Conservation (phyloP, 805 yeast species). For the Tetrapisispora fleetii region DNA sequence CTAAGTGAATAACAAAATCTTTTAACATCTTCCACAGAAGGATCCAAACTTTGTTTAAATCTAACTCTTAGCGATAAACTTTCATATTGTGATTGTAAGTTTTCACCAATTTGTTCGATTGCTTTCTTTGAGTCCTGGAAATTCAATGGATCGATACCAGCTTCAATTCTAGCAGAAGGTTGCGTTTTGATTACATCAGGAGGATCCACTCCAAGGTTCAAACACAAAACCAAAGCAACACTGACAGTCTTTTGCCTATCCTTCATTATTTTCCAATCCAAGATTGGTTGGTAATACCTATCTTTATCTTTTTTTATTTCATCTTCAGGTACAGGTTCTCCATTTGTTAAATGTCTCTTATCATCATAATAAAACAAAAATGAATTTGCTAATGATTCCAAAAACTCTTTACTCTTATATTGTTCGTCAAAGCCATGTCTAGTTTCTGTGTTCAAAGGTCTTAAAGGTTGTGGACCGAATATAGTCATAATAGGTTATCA, state of each 20-base stretch:
- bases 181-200: slow-evolving; percentile 90
- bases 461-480: slow-evolving; percentile 32
- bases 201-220: slow-evolving; percentile 92
- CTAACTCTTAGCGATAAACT: slow-evolving; percentile 77
- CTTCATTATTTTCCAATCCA: slow-evolving; percentile 86
- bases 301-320: slow-evolving; percentile 38
- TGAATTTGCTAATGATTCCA: slow-evolving; percentile 48
- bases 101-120: slow-evolving; percentile 81
- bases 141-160: slow-evolving; percentile 84
- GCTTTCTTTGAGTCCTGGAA: slow-evolving; percentile 84
- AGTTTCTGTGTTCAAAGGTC: slow-evolving; percentile 45
- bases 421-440: slow-evolving; percentile 65
- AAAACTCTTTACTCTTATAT: slow-evolving; percentile 37
- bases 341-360: slow-evolving; percentile 84
- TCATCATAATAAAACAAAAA: slow-evolving; percentile 83
- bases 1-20: slow-evolving; percentile 82
- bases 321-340: slow-evolving; percentile 58
- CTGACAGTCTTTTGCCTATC: slow-evolving; percentile 88
- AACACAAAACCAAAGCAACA: slow-evolving; percentile 84
- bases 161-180: slow-evolving; percentile 85
- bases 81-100: slow-evolving; percentile 80
- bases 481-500: slow-evolving; percentile 13
- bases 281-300: slow-evolving; percentile 52
- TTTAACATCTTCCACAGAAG: slow-evolving; percentile 91
- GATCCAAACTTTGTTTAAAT: slow-evolving; percentile 85